Evolutionary conservation across 768 basidiomycete genomes (phyloP), one percentile per base, ranked within the genome.

Genomic region (Auriscalpium vulgare): DNA sequence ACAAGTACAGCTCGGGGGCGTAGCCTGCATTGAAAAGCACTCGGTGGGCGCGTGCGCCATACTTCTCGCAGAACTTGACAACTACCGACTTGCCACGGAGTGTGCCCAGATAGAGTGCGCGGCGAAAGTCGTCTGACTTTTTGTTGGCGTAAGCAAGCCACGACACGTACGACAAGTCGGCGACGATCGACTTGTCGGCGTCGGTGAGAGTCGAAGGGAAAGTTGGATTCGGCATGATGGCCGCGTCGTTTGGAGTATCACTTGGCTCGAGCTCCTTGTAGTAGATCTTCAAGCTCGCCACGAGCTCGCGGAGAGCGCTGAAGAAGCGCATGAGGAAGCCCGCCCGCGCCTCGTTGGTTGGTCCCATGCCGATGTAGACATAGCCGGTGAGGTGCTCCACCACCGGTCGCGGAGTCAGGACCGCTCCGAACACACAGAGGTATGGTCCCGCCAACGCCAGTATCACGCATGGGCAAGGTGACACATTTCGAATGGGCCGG

Each of bases 391-490:
- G 47, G 36, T 45, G 46, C 36, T 62, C 54, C 34, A 53, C 51
- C 11, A 63, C 52, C 43, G 55, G 47, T 6, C 34, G 29, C 23
- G 51, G 51, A 2, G 58, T 34, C n/a, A 63, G 40, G 7, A 63
- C 58, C 10, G 21, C 54, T 23, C 62, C 62, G 6, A 46, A 21
- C 37, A 63, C 47, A 29, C 37, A 40, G 16, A 63, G 48, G n/a
- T 40, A 47, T 19, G 62, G 54, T 10, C 58, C 62, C 5, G 62
- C 40, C 4, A 56, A 29, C 9, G 58, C 54, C 35, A 63, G 40
- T 10, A 63, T 17, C 23, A 63, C 17, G 47, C 49, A 51, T 13
- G 62, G 62, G 47, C 62, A 63, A 44, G 59, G 59, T 19, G 54
- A 55, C 8, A 13, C 54, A 16, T 55, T 55, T 2, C 54, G 54